phyloP scores from a whole-genome alignment of 805 yeast genomes.

The Deakozyma indianensis region DNA sequence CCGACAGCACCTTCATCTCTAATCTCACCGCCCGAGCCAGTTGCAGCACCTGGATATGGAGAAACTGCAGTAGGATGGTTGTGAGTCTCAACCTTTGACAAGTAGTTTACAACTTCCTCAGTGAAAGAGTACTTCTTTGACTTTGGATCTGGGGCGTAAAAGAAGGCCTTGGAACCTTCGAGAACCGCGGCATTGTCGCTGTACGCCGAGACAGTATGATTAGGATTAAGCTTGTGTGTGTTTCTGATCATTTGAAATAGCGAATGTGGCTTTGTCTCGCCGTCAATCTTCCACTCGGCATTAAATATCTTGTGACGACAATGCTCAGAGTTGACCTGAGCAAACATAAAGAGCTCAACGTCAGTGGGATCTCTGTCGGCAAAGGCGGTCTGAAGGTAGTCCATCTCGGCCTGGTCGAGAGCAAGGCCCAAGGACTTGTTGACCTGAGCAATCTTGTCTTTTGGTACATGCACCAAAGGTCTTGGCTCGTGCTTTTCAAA shows the following conservation, averaged over 20 bases:
- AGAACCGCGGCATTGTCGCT: slow-evolving; percentile 96
- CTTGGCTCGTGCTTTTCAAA: slow-evolving; percentile 71
- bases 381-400: slow-evolving; percentile 74
- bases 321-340: slow-evolving; percentile 98
- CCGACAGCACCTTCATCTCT: slow-evolving; percentile 99
- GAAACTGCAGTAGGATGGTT: slow-evolving; percentile 99
- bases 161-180: slow-evolving; percentile 66
- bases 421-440: slow-evolving; percentile 83
- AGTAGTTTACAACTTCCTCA: slow-evolving; percentile 70
- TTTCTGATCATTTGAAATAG: slow-evolving; percentile 92
- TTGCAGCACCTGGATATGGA: slow-evolving; percentile 98
- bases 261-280: slow-evolving; percentile 53
- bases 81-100: slow-evolving; percentile 95
- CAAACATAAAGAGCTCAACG: slow-evolving; percentile 96
- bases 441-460: slow-evolving; percentile 55
- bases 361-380: slow-evolving; percentile 89
- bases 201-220: slow-evolving; percentile 82
- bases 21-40: slow-evolving; percentile 99
- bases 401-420: slow-evolving; percentile 86
- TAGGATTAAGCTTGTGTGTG: slow-evolving; percentile 70
- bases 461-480: slow-evolving; percentile 47
- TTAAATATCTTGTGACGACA: slow-evolving; percentile 98
- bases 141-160: slow-evolving; percentile 62
- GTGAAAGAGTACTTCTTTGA: slow-evolving; percentile 60
- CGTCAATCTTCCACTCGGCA: slow-evolving; percentile 96